Base-by-base conservation (phyloP, 805 yeast species). In the Kuraishia hungarica region DNA sequence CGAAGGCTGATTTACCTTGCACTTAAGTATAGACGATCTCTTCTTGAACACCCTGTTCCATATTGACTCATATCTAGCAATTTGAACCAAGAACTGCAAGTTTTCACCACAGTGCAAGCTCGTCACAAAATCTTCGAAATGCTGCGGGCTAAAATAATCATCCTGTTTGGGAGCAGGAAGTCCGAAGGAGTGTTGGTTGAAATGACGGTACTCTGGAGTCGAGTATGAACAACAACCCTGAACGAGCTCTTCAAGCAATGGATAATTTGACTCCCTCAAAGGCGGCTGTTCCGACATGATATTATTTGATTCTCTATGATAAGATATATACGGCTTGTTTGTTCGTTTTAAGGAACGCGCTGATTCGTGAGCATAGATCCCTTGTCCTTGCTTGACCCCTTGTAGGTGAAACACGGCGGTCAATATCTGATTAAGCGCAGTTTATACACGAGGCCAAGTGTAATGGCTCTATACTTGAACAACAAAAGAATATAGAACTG, bases 21-120 rank as follows among this genome's bases (percentile, higher is more conserved):
- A 67, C 55, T 66, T 67, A 51, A 68, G 55, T 4, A 67, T 63
- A 7, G 70, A 66, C 20, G 64, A 64, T 50, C 67, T 62, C 50
- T 69, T 61, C 51, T 67, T 65, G 60, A 67, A 68, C 7, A 64
- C 56, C 50, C 58, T 56, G 55, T 73, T 76, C 69, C 74, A 75
- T 53, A 67, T 68, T 62, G 72, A 68, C 58, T 78, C 81, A 62
- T 78, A 78, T 52, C 72, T 73, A 62, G 63, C 76, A 19, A 77
- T 75, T 55, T 74, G 76, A 3, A 77, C 68, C 29, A 78, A 62
- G 57, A 78, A 78, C 50, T 68, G 62, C 48, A 78, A 66, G 62
- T 75, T 77, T 61, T 78, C 82, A 53, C 67, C 69, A 60, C 79
- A 73, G 58, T 78, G 81, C 39, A 71, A 64, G n/a, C 67, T 62